Evolutionary conservation across 2,329 filamentous ascomycete species (phyloP).

Genomic region (Xylariales sp.): DNA sequence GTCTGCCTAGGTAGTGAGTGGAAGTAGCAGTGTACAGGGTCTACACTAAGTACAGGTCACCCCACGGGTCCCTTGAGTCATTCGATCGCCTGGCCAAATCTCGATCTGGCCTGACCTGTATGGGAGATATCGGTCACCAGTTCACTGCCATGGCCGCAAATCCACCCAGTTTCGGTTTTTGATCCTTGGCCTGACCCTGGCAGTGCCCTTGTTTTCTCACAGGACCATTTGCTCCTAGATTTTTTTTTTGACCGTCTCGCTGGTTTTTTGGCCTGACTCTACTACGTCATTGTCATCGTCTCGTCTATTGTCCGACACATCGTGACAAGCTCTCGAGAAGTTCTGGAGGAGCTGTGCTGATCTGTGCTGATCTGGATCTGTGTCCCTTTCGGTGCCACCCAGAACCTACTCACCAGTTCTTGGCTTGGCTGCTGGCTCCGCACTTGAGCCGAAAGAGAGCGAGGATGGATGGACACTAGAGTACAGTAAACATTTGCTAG

Average conservation of each 20-base stretch:
- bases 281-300: conserved; percentile 41
- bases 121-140: conserved; percentile 13
- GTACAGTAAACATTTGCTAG: not conserved
- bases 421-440: not conserved
- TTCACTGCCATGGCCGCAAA: conserved; percentile 28
- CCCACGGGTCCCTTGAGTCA: conserved; percentile 28
- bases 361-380: not conserved
- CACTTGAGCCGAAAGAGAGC: not conserved
- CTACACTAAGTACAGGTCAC: not conserved
- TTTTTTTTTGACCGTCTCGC: not conserved
- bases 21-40: not conserved
- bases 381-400: not conserved
- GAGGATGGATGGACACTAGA: not conserved
- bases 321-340: conserved; percentile 1
- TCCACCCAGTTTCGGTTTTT: conserved; percentile 11
- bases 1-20: too few relatives aligned
- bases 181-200: not conserved
- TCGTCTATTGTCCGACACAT: conserved; percentile 7
- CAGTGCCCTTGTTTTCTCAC: conserved; percentile 15
- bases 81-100: conserved; percentile 42
- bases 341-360: not conserved
- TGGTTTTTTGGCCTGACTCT: not conserved
- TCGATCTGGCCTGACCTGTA: conserved; percentile 38
- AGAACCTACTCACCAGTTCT: not conserved
- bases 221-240: conserved; percentile 36